These are phyloP conservation scores for Staphylotrichum longicolle DNA, from an alignment of 495 filamentous ascomycete genomes.

Conservation along the genomic window DNA sequence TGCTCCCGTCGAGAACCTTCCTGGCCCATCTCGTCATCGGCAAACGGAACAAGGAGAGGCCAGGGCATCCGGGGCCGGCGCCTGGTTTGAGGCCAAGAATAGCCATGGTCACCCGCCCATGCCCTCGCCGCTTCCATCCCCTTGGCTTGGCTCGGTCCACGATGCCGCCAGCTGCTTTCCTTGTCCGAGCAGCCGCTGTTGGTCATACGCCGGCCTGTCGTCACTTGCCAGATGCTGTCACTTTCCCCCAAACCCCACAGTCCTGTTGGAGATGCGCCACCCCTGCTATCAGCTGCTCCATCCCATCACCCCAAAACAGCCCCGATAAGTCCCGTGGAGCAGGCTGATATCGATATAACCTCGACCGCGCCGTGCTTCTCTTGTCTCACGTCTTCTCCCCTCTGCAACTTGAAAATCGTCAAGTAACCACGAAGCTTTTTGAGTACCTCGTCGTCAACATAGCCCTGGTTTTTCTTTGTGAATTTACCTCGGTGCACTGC, in stretches of 20 bases:
- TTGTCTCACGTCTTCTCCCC: neutral
- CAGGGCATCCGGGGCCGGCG: neutral
- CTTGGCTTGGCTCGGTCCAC: neutral
- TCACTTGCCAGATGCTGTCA: conserved; percentile 17
- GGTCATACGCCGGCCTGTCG: conserved; percentile 16
- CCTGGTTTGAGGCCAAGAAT: neutral
- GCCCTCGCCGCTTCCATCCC: conserved; percentile 7
- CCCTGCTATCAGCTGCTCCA: conserved; percentile 18
- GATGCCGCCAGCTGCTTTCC: conserved; percentile 7
- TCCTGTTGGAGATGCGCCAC: conserved; percentile 9
- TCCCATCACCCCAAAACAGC: conserved; percentile 11
- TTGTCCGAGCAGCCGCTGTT: neutral
- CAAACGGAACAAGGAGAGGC: neutral
- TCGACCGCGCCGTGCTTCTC: conserved; percentile 7
- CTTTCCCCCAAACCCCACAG: conserved; percentile 4
- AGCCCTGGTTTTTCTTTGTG: neutral
- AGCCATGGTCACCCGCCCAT: conserved; percentile 11
- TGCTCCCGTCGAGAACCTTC: conserved; percentile 10
- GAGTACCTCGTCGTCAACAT: neutral
- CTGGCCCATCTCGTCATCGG: conserved; percentile 17
- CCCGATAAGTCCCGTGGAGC: conserved; percentile 20
- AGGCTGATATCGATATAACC: conserved; percentile 8
- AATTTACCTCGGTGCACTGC: neutral
- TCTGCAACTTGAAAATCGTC: neutral
- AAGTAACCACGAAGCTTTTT: neutral